Base-by-base conservation (phyloP, 2,329 filamentous ascomycete genomes). In the Cladosporium sp. region DNA sequence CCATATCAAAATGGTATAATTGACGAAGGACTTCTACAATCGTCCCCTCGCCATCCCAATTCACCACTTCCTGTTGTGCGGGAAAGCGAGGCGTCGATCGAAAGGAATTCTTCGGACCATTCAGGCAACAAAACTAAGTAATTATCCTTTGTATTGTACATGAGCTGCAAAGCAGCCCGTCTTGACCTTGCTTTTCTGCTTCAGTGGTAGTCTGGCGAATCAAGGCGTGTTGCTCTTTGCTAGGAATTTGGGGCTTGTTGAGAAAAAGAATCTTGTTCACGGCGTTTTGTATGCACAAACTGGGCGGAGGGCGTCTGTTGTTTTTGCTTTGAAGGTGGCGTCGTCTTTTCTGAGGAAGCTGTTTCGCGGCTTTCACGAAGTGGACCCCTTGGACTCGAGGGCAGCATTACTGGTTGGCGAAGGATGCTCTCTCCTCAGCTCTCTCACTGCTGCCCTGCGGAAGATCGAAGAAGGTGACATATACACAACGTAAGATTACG, bases 111-210 rank as follows among this genome's bases (percentile, higher is more conserved):
- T 53, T n/a, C 17, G 37, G n/a, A n/a, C 24, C 24, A 9, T 24
- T 24, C 36, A 25, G 17, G 22, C 25, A 20, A 32, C 44, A 19
- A 9, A 20, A 22, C 9, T 45, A 45, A 54, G 28, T 45, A 54
- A 54, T 54, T 24, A 12, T 36, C 45, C 45, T 45, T 24, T 54
- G 32, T 35, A 54, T 20, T 54, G 51, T 54, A 54, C 39, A 54
- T 45, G 51, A 54, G 10, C 17, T 45, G 42, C 40, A 44, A 28
- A 32, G n/a, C n/a, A 17, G 22, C 4, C 15, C 40, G 40, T 8
- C 13, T 0, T 28, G 13, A 24, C 20, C n/a, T 25, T 20, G 40
- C 24, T 7, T 44, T 4, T 32, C 28, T 22, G 10, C 19, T 24
- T 42, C 4, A 6, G 7, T 22, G 20, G 10, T 15, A 19, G 39